These are phyloP conservation scores for Trichophyton rubrum DNA, from an alignment of 2,329 filamentous ascomycete genomes.

Conservation along the genomic window DNA sequence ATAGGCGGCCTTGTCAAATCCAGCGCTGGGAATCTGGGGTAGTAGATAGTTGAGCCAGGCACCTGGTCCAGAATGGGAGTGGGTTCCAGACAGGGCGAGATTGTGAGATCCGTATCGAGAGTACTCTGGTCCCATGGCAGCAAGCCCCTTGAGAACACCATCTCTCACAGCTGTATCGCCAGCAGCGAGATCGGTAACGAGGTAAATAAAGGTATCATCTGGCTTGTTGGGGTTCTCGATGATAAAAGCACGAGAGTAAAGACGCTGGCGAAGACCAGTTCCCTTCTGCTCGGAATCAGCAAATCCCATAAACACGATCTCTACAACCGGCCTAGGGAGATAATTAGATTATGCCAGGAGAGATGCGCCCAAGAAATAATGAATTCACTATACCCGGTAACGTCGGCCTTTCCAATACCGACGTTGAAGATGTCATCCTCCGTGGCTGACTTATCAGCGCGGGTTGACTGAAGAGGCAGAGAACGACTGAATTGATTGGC, in stretches of 20 bases:
- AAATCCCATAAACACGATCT: constrained; percentile 86
- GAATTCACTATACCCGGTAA: constrained; percentile 46
- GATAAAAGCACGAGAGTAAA: constrained; percentile 85
- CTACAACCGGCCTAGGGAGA: constrained; percentile 58
- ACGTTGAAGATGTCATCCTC: constrained; percentile 43
- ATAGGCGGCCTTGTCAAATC: constrained; percentile 79
- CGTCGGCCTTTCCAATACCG: constrained; percentile 59
- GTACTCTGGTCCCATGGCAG: constrained; percentile 57
- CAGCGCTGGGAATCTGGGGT: constrained; percentile 77
- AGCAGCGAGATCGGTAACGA: constrained; percentile 75
- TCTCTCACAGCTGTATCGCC: constrained; percentile 81
- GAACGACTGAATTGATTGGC: background rate
- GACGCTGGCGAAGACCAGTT: constrained; percentile 69
- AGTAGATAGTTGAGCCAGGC: constrained; percentile 92
- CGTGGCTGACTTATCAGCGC: constrained; percentile 7
- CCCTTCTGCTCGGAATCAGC: constrained; percentile 74
- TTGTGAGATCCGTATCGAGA: constrained; percentile 65
- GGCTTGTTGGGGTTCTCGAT: constrained; percentile 55
- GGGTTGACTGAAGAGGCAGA: constrained; percentile 9
- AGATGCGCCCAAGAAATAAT: background rate
- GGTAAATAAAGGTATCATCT: constrained; percentile 66
- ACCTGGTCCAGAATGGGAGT: constrained; percentile 82
- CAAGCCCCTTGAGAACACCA: constrained; percentile 69
- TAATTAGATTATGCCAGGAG: background rate
- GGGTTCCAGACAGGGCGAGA: constrained; percentile 79